phyloP scores from a whole-genome alignment of 2,329 filamentous ascomycete genomes.

The Microascus cirrosus region DNA sequence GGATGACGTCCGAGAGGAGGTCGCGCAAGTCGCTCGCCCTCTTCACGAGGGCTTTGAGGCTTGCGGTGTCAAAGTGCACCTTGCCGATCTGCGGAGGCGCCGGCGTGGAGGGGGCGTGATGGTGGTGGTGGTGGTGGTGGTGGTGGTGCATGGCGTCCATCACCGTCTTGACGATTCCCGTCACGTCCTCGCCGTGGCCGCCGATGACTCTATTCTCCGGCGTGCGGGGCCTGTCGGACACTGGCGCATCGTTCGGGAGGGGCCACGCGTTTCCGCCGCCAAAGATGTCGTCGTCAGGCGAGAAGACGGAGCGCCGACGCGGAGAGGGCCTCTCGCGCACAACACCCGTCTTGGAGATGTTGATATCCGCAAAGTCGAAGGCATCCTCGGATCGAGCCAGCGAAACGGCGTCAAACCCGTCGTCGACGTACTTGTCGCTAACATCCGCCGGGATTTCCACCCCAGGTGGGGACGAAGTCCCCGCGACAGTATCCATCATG shows the following conservation, averaged over 20 bases:
- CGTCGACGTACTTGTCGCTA: slow-evolving; percentile 32
- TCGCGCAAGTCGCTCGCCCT: slow-evolving; percentile 49
- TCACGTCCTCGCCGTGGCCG: slow-evolving; percentile 23
- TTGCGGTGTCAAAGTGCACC: slow-evolving; percentile 59
- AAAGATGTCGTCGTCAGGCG: slow-evolving; percentile 57
- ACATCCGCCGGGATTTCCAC: slow-evolving; percentile 26
- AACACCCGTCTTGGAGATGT: slow-evolving; percentile 37
- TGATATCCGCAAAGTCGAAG: slow-evolving; percentile 27
- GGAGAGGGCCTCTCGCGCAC: slow-evolving; percentile 40
- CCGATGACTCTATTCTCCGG: slow-evolving; percentile 22
- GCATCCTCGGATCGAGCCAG: slow-evolving; percentile 30
- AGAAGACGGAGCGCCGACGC: slow-evolving; percentile 51
- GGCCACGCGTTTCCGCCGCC: slow-evolving; percentile 21
- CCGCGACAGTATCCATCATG: slow-evolving; percentile 23
- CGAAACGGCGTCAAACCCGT: slow-evolving; percentile 33
- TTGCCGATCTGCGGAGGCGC: slow-evolving; percentile 24
- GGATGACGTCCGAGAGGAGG: slow-evolving; percentile 46
- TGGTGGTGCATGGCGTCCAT: slow-evolving; percentile 54
- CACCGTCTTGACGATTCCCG: slow-evolving; percentile 46
- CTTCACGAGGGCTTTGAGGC: slow-evolving; percentile 54
- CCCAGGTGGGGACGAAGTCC: slow-evolving; percentile 17
- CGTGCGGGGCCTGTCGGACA: slow-evolving; percentile 29
- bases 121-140: slow-evolving; percentile 40
- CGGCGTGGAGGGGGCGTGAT: slow-evolving; percentile 27
- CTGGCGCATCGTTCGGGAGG: slow-evolving; percentile 24